Base-by-base conservation (phyloP, 2,329 filamentous ascomycete genomes). In the Fusarium domesticum region DNA sequence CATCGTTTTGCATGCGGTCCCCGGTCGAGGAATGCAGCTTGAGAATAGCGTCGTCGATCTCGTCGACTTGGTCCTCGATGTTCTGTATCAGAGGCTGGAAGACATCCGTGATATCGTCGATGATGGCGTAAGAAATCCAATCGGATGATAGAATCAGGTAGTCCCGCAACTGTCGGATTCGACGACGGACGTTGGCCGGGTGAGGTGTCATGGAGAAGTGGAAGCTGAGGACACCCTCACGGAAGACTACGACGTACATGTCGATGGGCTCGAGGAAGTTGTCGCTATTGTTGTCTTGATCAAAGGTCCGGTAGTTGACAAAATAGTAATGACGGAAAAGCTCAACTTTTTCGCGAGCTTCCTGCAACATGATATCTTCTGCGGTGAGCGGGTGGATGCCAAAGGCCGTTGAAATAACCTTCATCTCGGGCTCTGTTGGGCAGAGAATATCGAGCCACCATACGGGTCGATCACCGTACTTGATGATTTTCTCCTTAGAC, bases 251-350 rank as follows among this genome's bases (percentile, higher is more conserved):
- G 28, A 96, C 87, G 61, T 97, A 98, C 79, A 98, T 89, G 68
- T 97, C 96, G 61, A 98, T 87, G 1, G 93, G 92, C 58, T 97
- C 89, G 35, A 98, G 77, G 64, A 95, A 96, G 62, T 95, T 84
- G 45, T 93, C 88, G 63, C 84, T 95, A 57, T 85, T 85, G 48
- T 83, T 82, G 62, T 98, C 93, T 65, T 97, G 93, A 64, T 98
- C 93, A 62, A 98, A 98, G 1, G 90, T 95, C 14, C 93, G 87
- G 67, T 98, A 98, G 66, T 96, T 97, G 70, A 98, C 89, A 61
- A 98, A 96, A 68, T 98, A 98, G 71, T 98, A 98, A 64, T 95
- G 87, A 25, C 89, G 85, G 74, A 98, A 98, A 1, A 98, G 77
- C 66, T 98, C 93, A 1, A 98, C 93, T 70, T 98, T 98, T 64